These are phyloP conservation scores for Juncus inflexus DNA, from an alignment of 176 grass and related monocot species.

Conservation along the genomic window DNA sequence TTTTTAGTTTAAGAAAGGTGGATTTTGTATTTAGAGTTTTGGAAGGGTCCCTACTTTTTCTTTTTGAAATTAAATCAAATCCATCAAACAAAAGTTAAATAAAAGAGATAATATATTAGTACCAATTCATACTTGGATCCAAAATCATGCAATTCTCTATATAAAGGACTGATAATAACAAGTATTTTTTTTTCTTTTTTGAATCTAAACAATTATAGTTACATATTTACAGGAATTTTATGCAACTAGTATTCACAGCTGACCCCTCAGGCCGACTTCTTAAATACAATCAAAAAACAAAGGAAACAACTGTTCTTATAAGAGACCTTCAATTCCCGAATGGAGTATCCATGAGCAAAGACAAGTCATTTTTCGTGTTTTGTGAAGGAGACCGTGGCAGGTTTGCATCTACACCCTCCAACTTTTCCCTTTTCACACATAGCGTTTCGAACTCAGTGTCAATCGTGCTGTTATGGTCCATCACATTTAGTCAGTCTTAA, in stretches of 20 bases:
- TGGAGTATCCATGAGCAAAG: slow-evolving; percentile 82
- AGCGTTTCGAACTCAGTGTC: neutral
- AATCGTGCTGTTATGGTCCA: neutral
- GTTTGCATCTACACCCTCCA: slow-evolving; percentile 19
- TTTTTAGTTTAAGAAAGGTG: too few relatives aligned
- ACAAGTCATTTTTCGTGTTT: slow-evolving; percentile 84
- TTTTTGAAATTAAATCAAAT: too few relatives aligned
- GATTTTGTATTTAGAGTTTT: too few relatives aligned
- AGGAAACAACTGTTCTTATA: slow-evolving; percentile 72
- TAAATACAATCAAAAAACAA: slow-evolving; percentile 63
- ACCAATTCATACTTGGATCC: too few relatives aligned
- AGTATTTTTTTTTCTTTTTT: too few relatives aligned
- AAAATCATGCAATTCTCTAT: too few relatives aligned
- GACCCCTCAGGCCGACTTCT: slow-evolving; percentile 85
- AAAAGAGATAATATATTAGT: too few relatives aligned
- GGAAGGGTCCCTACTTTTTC: too few relatives aligned
- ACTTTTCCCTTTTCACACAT: slow-evolving; percentile 17
- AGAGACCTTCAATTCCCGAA: slow-evolving; percentile 81
- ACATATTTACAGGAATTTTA: slow-evolving; percentile 56
- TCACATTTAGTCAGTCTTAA: neutral
- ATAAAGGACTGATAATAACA: too few relatives aligned
- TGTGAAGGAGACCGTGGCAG: slow-evolving; percentile 73
- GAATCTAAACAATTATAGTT: neutral
- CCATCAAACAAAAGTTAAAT: too few relatives aligned
- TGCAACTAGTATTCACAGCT: slow-evolving; percentile 72